These are phyloP conservation scores for Boletellus sp. DNA, from an alignment of 1,284 basidiomycete genomes.

Conservation along the genomic window DNA sequence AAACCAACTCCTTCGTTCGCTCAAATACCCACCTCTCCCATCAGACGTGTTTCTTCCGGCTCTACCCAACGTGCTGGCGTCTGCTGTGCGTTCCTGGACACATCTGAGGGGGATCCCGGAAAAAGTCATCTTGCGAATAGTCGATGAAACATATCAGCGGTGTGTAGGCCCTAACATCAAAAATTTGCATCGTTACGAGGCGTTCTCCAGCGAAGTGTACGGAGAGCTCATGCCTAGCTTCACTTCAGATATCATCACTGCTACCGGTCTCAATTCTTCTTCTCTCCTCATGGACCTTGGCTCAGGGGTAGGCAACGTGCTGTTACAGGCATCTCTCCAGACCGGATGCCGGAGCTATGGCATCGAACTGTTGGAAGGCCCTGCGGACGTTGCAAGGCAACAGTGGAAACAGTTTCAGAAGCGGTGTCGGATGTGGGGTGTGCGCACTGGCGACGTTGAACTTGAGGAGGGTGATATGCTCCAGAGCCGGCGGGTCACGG, in stretches of 20 bases:
- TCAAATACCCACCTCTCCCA: conserved; percentile 62
- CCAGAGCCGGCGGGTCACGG: conserved; percentile 52
- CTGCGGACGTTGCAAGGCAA: conserved; percentile 60
- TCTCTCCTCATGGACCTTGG: conserved; percentile 75
- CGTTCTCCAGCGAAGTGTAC: conserved; percentile 73
- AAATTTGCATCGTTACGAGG: conserved; percentile 62
- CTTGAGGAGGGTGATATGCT: conserved; percentile 74
- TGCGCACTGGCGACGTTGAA: conserved; percentile 63
- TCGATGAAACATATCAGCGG: conserved; percentile 79
- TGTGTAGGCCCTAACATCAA: conserved; percentile 69
- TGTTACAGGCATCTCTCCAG: conserved; percentile 69
- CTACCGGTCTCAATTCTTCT: conserved; percentile 54
- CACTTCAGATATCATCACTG: conserved; percentile 58
- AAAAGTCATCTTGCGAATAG: conserved; percentile 59
- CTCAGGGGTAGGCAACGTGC: conserved; percentile 76
- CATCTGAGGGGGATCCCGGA: conserved; percentile 45
- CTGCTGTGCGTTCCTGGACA: conserved; percentile 48
- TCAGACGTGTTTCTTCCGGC: conserved; percentile 43
- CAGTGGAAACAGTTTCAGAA: conserved; percentile 61
- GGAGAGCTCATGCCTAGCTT: conserved; percentile 74
- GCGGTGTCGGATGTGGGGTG: conserved; percentile 74
- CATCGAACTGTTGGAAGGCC: conserved; percentile 61
- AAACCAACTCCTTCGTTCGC: conserved; percentile 52
- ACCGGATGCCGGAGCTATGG: conserved; percentile 73
- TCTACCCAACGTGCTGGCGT: conserved; percentile 47